Evolutionary conservation across 139 green algal species (phyloP).

Genomic region (Haematococcus sp.): DNA sequence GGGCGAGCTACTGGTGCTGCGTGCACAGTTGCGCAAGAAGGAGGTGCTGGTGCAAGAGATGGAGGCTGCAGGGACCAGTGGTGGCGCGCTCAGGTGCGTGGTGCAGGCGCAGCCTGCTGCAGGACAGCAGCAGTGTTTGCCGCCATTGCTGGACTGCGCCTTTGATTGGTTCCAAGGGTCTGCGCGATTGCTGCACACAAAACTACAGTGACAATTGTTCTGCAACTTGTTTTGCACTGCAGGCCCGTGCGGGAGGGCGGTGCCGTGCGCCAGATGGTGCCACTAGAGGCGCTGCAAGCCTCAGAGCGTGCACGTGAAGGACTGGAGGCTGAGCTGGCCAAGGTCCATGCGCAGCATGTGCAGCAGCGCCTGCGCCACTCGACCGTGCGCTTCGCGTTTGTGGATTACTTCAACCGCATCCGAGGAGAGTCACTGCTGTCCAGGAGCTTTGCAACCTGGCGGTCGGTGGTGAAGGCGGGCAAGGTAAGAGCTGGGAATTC

Average conservation of each 20-base stretch:
- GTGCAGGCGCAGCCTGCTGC: too few relatives aligned
- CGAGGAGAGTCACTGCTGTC: constrained; percentile 1
- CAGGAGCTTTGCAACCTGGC: not conserved
- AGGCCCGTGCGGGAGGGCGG: not conserved
- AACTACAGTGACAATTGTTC: too few relatives aligned
- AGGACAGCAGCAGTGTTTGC: too few relatives aligned
- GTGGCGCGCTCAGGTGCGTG: not conserved
- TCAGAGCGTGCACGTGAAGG: constrained; percentile 15
- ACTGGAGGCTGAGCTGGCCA: not conserved
- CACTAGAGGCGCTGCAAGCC: constrained; percentile 35
- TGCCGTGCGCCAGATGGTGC: constrained; percentile 20
- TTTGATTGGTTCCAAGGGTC: too few relatives aligned
- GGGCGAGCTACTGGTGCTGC: constrained; percentile 35
- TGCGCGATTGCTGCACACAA: not conserved
- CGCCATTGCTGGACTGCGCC: too few relatives aligned
- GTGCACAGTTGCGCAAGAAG: constrained; percentile 17
- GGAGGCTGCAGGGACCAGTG: constrained; percentile 13
- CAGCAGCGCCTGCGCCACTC: constrained; percentile 24
- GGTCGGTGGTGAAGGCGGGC: not conserved
- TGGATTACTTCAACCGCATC: constrained; percentile 22
- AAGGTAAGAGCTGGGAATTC: not conserved
- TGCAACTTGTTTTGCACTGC: too few relatives aligned
- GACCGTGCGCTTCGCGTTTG: constrained; percentile 20
- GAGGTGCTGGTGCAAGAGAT: constrained; percentile 23
- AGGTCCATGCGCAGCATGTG: not conserved